Evolutionary conservation across 805 yeast genomes (phyloP).

Genomic region (Candida adriatica): DNA sequence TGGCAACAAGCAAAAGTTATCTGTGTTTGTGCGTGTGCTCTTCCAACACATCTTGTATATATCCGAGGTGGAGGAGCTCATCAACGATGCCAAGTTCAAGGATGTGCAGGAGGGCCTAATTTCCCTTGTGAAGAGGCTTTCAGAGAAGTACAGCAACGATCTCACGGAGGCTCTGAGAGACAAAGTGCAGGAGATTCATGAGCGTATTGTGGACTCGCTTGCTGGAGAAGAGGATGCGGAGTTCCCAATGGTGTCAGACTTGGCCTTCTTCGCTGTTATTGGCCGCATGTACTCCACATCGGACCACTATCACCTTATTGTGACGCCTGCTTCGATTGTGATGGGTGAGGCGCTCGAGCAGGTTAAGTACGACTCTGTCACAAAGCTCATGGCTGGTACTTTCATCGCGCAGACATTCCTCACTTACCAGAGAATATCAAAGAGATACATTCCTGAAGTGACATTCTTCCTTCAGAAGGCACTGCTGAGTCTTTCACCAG

Average conservation of each 20-base stretch:
- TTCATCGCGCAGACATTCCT: constrained; percentile 58
- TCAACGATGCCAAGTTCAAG: constrained; percentile 30
- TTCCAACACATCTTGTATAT: constrained; percentile 54
- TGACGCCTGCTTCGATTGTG: constrained; percentile 72
- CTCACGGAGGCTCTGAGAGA: constrained; percentile 58
- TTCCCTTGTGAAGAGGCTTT: constrained; percentile 44
- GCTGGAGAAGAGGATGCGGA: constrained; percentile 23
- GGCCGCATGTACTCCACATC: constrained; percentile 88
- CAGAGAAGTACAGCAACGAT: constrained; percentile 58
- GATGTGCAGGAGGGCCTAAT: constrained; percentile 37
- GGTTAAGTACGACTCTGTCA: constrained; percentile 32
- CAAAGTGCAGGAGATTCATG: constrained; percentile 49
- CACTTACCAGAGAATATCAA: constrained; percentile 72
- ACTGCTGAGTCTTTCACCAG: constrained; percentile 37
- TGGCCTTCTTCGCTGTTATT: constrained; percentile 60
- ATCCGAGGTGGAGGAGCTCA: constrained; percentile 30
- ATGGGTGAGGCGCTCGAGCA: constrained; percentile 66
- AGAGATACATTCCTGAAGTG: constrained; percentile 80
- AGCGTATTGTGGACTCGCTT: constrained; percentile 32
- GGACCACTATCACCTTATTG: constrained; percentile 89
- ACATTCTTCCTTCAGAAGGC: constrained; percentile 49
- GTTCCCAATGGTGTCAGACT: constrained; percentile 44
- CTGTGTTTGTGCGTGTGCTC: constrained; percentile 53
- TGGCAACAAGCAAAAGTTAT: constrained; percentile 76
- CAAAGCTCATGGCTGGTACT: constrained; percentile 49